Base-by-base conservation (phyloP, 179 eudicot genomes). In the Vitellaria paradoxa region DNA sequence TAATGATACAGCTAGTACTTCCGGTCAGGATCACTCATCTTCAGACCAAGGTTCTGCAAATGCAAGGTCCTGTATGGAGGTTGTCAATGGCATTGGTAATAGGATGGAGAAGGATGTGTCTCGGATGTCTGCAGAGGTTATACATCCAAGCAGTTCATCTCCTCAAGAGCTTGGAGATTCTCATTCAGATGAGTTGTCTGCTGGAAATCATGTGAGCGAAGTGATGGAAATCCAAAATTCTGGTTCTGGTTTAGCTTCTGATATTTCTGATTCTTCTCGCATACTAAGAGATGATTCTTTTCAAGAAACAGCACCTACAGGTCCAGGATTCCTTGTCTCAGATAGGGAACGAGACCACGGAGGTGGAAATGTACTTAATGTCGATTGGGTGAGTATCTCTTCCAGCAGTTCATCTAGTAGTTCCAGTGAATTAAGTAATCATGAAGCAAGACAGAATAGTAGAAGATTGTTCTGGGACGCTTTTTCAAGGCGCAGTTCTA, bases 381-480 rank as follows among this genome's bases (percentile, higher is more conserved):
- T 90, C 65, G 90, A 90, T 79, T 53, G 82, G 79, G 85, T 83
- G 80, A 84, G 91, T 76, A 73, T 89, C 78, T 84, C 91, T 78
- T 86, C 97, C 77, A 85, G 76, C 74, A 72, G 40, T 76, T 76
- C 81, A 65, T 83, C 94, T 77, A 84, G 76, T 77, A 81, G 73
- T 83, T 80, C 81, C 74, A 74, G 85, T 77, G 89, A 87, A 67
- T 79, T 77, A 77, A 85, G 81, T 83, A 81, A 82, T 69, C 82
- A 77, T 64, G 93, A 91, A 76, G 81, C 86, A 55, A 85, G 93
- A 84, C 75, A 89, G 77, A 88, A 86, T 78, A 85, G 87, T 79
- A 88, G 94, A 82, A 80, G 92, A 74, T 84, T 84, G 75, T 89
- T 87, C 72, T 86, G 91, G 97, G 92, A 92, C 84, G 85, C 92